Evolutionary conservation across 2,329 filamentous ascomycete genomes (phyloP), one percentile per base, ranked within the genome.

Genomic region (Aurifilum marmelostoma): DNA sequence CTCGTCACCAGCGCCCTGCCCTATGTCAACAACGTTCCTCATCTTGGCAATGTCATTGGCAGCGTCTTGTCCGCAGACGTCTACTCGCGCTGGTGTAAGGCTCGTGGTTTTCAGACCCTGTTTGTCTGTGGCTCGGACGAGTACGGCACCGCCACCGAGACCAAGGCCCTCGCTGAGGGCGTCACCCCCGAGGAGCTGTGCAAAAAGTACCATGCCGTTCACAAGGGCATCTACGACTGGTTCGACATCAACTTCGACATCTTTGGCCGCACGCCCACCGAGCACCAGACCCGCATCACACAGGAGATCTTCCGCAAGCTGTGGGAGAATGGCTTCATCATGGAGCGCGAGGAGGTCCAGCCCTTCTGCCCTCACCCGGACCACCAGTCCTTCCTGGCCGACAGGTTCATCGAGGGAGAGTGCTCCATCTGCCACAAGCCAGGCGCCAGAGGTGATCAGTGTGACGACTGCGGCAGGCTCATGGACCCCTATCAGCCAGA

Each of bases 81-180:
- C 72, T 97, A 91, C 78, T 86, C 91, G 56, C 89, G 89, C 73
- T 97, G 91, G 81, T 92, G 91, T 82, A 93, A 93, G 80, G 90
- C 92, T 58, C 88, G 93, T 75, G 92, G 91, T 67, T 87, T 91
- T 76, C 92, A 89, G 73, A 97, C 93, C 1, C 86, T 97, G 64
- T 97, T 89, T 79, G 85, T 97, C 74, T 97, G 94, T 80, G 94
- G 94, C 68, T 82, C 80, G n/a, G 95, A 97, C 82, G 93, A 98
- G 81, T 98, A 97, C 80, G 95, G 95, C 69, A 98, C 95, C 16
- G 94, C 95, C 29, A 97, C 94, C 41, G 95, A 97, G 81, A 97
- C 95, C 34, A 97, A 97, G 83, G 95, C 95, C 5, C 88, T 97
- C 54, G 93, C 97, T 79, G 93, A 96, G 78, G 91, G 91, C 18